phyloP scores from a whole-genome alignment of 83 land plant genomes.

The Picea abies region DNA sequence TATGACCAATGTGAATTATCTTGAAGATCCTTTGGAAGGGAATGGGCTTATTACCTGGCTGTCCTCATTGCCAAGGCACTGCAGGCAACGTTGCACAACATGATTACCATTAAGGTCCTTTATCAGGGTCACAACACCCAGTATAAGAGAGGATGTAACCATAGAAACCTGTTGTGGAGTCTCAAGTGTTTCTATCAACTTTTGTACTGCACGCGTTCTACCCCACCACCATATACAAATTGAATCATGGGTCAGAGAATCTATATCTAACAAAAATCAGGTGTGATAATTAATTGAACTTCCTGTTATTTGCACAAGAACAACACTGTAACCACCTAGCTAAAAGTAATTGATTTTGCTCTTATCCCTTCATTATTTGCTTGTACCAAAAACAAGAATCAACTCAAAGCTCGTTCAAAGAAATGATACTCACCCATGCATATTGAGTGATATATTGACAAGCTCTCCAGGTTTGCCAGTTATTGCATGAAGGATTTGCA shows the following conservation, averaged over 20 bases:
- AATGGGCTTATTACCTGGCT: slow-evolving; percentile 35
- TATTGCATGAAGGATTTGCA: slow-evolving; percentile 39
- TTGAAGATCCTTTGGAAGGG: not conserved
- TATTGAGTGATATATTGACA: slow-evolving; percentile 43
- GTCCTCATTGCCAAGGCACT: slow-evolving; percentile 34
- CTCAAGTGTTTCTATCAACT: slow-evolving; percentile 48
- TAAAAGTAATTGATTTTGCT: too few relatives aligned
- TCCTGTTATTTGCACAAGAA: slow-evolving; percentile 7
- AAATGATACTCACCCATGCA: slow-evolving; percentile 51
- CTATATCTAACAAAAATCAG: not conserved
- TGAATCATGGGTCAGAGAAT: not conserved
- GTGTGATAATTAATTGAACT: not conserved
- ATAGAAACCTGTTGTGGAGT: slow-evolving; percentile 42
- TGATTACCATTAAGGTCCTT: slow-evolving; percentile 62
- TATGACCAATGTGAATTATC: not conserved
- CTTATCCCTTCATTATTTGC: not conserved
- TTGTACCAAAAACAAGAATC: not conserved
- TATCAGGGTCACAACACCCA: slow-evolving; percentile 42
- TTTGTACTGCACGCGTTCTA: slow-evolving; percentile 74
- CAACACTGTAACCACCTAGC: too few relatives aligned
- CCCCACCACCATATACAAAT: not conserved
- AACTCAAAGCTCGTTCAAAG: not conserved
- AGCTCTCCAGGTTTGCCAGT: slow-evolving; percentile 40
- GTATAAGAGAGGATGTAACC: slow-evolving; percentile 43
- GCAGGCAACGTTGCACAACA: slow-evolving; percentile 62